phyloP scores from a whole-genome alignment of 805 yeast species.

The Ogataea pignaliae region DNA sequence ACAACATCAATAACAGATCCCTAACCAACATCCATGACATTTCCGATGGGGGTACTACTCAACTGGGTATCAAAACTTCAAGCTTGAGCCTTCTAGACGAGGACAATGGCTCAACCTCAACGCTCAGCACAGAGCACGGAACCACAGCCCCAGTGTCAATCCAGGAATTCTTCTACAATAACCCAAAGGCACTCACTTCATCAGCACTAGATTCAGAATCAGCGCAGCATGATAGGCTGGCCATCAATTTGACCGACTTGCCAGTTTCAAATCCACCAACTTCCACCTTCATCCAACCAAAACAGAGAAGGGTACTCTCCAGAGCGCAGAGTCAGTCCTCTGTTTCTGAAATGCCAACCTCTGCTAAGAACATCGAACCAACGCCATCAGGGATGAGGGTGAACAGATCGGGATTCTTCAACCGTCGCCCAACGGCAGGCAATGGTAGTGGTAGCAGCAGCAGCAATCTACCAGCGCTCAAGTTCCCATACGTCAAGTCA shows the following conservation, averaged over 20 bases:
- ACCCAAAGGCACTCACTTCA: constrained; percentile 19
- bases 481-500: constrained; percentile 1
- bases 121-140: constrained; percentile 7
- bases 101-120: constrained; percentile 6
- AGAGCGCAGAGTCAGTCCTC: constrained; percentile 5
- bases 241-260: constrained; percentile 5
- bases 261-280: constrained; percentile 8
- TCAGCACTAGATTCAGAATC: constrained; percentile 11
- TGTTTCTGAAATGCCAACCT: constrained; percentile 15
- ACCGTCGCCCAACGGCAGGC: constrained; percentile 7
- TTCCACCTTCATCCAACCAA: constrained; percentile 25
- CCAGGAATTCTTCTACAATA: constrained; percentile 49
- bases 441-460: too few relatives aligned
- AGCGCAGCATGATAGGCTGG: constrained; percentile 2
- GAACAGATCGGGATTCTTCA: constrained; percentile 11
- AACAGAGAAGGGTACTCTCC: constrained; percentile 8
- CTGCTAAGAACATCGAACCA: constrained; percentile 10
- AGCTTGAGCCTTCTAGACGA: too few relatives aligned
- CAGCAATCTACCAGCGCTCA: not conserved
- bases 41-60: constrained; percentile 15
- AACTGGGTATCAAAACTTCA: not conserved
- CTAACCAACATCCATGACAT: constrained; percentile 1
- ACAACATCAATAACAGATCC: not conserved
- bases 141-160: constrained; percentile 33
- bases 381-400: constrained; percentile 16